A percentile compares a stretch with the other conserved stretches of the same genome.
Evolutionary conservation across 495 filamentous ascomycete genomes (phyloP).

Genomic region (Hypoxylon lenormandii): DNA sequence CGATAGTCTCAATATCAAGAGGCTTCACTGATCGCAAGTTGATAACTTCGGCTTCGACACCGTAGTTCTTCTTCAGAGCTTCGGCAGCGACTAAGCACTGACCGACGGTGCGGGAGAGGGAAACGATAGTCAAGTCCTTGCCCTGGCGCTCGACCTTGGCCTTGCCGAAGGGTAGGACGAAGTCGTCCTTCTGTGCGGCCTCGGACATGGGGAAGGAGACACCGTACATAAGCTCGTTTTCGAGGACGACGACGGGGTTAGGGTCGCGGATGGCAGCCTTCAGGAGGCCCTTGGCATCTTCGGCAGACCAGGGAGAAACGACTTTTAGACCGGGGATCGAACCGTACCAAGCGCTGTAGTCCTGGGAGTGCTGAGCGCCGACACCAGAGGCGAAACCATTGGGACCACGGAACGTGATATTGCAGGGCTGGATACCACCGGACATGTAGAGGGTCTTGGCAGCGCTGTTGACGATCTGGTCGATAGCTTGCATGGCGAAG

Average conservation of each 20-base stretch:
- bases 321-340: slow-evolving; percentile 98
- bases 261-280: slow-evolving; percentile 99
- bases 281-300: slow-evolving; percentile 96
- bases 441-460: slow-evolving; percentile 99
- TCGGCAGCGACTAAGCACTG: slow-evolving; percentile 90
- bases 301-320: slow-evolving; percentile 91
- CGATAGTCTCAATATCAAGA: slow-evolving; percentile 91
- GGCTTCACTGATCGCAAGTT: slow-evolving; percentile 98
- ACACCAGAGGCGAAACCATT: slow-evolving; percentile 98
- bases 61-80: slow-evolving; percentile 92
- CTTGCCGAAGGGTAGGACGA: slow-evolving; percentile 95
- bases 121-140: slow-evolving; percentile 95
- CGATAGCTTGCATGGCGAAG: slow-evolving; percentile 99
- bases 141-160: slow-evolving; percentile 97
- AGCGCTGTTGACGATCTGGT: slow-evolving; percentile 99
- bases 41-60: slow-evolving; percentile 94
- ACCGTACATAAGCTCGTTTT: slow-evolving; percentile 98
- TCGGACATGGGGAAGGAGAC: slow-evolving; percentile 94
- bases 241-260: slow-evolving; percentile 92
- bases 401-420: slow-evolving; percentile 98
- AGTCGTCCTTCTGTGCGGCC: slow-evolving; percentile 92
- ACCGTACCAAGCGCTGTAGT: slow-evolving; percentile 98
- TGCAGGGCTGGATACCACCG: slow-evolving; percentile 98
- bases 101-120: slow-evolving; percentile 92
- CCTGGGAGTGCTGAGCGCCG: slow-evolving; percentile 96